Percentiles rank a stretch among this genome's conserved stretches.
These are phyloP conservation scores for Goffeauzyma gilvescens DNA, from an alignment of 768 basidiomycete genomes.

Conservation along the genomic window DNA sequence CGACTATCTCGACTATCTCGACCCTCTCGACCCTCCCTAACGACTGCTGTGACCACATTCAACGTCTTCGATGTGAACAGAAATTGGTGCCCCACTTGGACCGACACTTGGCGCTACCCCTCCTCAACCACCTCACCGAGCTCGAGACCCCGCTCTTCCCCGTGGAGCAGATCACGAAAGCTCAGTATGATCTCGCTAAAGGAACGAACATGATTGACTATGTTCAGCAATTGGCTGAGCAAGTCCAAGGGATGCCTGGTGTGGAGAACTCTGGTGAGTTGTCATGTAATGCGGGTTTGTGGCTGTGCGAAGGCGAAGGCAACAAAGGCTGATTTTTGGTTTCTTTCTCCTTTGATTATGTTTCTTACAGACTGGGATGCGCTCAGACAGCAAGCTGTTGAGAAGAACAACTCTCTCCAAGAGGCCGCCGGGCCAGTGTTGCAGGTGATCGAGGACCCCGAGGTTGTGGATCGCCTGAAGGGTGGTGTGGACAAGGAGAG, in stretches of 20 bases:
- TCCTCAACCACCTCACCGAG: slow-evolving; percentile 71
- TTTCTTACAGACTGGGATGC: slow-evolving; percentile 53
- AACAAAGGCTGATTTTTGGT: not conserved
- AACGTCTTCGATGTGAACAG: slow-evolving; percentile 28
- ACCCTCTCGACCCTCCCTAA: not conserved
- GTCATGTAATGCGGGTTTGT: not conserved
- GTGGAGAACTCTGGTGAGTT: slow-evolving; percentile 48
- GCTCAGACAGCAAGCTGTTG: slow-evolving; percentile 63
- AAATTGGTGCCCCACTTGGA: slow-evolving; percentile 82
- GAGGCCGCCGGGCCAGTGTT: slow-evolving; percentile 82
- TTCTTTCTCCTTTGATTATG: not conserved
- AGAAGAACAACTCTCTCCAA: slow-evolving; percentile 63
- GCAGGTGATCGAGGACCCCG: slow-evolving; percentile 90
- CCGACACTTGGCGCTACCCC: slow-evolving; percentile 79
- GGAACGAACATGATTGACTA: slow-evolving; percentile 98
- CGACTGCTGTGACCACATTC: not conserved
- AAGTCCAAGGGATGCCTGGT: slow-evolving; percentile 42
- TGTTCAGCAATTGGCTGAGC: slow-evolving; percentile 56
- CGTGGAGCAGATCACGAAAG: slow-evolving; percentile 56
- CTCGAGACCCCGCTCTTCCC: slow-evolving; percentile 47
- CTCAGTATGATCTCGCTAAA: slow-evolving; percentile 93
- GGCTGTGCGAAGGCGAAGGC: not conserved
- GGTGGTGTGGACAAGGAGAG: slow-evolving; percentile 75
- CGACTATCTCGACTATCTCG: not conserved
- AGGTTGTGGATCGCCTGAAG: slow-evolving; percentile 78